Conservation (phyloP, 345 rosid species). For the Sisymbrium altissimum region DNA sequence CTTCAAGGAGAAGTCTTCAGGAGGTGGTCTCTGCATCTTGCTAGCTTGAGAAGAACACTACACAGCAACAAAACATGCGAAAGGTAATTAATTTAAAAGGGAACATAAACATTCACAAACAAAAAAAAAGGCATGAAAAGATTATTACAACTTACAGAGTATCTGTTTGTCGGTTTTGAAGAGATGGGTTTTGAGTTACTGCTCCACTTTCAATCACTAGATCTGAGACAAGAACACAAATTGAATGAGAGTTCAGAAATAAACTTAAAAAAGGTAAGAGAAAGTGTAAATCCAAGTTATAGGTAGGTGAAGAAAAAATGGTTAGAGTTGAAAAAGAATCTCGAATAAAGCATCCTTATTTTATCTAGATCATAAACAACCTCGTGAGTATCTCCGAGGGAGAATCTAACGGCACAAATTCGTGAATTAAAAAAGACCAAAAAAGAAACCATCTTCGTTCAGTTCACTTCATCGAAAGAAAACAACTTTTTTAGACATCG, state of each 20-base stretch:
- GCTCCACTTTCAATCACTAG: constrained; percentile 39
- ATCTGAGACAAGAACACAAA: constrained; percentile 39
- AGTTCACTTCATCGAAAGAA: constrained; percentile 29
- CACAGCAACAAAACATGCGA: neutral
- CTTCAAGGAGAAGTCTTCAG: constrained; percentile 68
- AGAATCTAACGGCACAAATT: constrained; percentile 28
- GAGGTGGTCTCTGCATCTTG: constrained; percentile 78
- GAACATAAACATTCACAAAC: constrained; percentile 4
- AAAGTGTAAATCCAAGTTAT: neutral
- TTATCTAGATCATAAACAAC: constrained; percentile 27
- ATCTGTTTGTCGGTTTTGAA: neutral
- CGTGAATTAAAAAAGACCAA: neutral
- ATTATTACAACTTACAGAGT: too few species aligned
- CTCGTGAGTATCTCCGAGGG: constrained; percentile 32
- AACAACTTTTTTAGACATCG: neutral
- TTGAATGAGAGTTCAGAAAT: neutral
- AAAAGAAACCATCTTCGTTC: neutral
- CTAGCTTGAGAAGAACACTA: constrained; percentile 5
- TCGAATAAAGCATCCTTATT: constrained; percentile 21
- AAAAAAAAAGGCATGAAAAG: neutral
- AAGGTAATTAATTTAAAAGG: neutral
- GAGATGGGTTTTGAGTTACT: neutral
- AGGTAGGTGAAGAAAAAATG: constrained; percentile 19
- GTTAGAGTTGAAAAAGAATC: neutral
- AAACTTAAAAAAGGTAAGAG: neutral